A percentile compares a stretch with the other conserved stretches of the same genome.
Conservation (phyloP, 78 protist genomes). For the Acrasis kona region DNA sequence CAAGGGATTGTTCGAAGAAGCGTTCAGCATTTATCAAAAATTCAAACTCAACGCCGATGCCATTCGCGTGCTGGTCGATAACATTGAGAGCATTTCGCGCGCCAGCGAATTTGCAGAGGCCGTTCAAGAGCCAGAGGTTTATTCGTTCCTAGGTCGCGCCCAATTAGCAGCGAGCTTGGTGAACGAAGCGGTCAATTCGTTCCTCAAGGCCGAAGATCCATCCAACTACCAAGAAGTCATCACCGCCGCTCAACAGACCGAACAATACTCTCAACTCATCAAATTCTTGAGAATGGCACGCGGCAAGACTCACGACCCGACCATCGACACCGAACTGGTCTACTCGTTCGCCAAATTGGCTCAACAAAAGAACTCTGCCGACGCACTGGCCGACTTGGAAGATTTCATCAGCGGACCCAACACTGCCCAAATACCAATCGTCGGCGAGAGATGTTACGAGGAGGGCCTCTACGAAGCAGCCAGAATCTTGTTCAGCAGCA, state of each 20-base stretch:
- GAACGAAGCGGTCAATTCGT: conserved; percentile 64
- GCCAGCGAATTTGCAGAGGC: conserved; percentile 93
- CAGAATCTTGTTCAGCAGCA: conserved; percentile 78
- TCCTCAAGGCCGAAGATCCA: conserved; percentile 81
- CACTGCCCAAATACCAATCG: conserved; percentile 53
- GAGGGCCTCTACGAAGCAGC: conserved; percentile 92
- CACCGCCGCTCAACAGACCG: conserved; percentile 25
- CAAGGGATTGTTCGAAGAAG: conserved; percentile 92
- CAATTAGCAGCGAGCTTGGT: conserved; percentile 73
- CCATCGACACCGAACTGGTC: conserved; percentile 91
- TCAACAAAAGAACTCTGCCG: conserved; percentile 17
- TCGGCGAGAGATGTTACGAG: conserved; percentile 95
- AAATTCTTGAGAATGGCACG: conserved; percentile 29
- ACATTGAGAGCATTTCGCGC: conserved; percentile 74
- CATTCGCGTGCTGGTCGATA: conserved; percentile 80
- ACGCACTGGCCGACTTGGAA: conserved; percentile 91
- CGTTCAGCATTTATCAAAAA: conserved; percentile 94
- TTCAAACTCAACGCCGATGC: conserved; percentile 77
- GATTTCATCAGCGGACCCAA: conserved; percentile 89
- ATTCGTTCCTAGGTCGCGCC: conserved; percentile 82
- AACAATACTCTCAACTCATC: conserved; percentile 12
- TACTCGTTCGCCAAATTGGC: conserved; percentile 79
- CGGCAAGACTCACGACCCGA: conserved; percentile 70
- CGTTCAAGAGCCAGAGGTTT: conserved; percentile 80
- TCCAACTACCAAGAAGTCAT: conserved; percentile 18